These are phyloP conservation scores for Spencermartinsiella europaea DNA, from an alignment of 805 yeast genomes.

Conservation along the genomic window DNA sequence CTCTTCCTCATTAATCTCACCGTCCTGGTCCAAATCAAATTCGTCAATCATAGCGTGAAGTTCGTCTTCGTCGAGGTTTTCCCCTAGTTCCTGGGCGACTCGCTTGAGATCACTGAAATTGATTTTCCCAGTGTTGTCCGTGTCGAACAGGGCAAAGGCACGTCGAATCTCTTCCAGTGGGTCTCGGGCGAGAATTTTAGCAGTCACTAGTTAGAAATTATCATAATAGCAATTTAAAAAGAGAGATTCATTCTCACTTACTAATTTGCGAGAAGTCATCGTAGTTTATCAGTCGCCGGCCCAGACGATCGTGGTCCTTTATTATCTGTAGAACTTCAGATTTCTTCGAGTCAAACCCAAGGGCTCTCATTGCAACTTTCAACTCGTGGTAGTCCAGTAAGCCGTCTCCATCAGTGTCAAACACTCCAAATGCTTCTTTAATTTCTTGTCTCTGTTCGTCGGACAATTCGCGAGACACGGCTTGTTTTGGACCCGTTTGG, in stretches of 20 bases:
- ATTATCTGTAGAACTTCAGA: slow-evolving; percentile 74
- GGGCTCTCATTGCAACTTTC: slow-evolving; percentile 88
- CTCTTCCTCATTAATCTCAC: slow-evolving; percentile 88
- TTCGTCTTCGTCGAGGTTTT: slow-evolving; percentile 86
- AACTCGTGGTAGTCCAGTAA: slow-evolving; percentile 86
- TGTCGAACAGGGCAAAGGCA: slow-evolving; percentile 86
- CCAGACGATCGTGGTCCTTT: slow-evolving; percentile 68
- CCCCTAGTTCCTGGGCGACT: slow-evolving; percentile 91
- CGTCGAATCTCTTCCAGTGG: slow-evolving; percentile 88
- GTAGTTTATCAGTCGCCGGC: slow-evolving; percentile 63
- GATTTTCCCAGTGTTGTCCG: slow-evolving; percentile 81
- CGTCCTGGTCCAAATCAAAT: slow-evolving; percentile 93
- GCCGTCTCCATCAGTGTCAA: slow-evolving; percentile 92
- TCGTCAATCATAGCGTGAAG: slow-evolving; percentile 95
- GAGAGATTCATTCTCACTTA: too few relatives aligned
- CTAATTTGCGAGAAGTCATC: slow-evolving; percentile 77
- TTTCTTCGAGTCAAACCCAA: slow-evolving; percentile 84
- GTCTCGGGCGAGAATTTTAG: slow-evolving; percentile 77
- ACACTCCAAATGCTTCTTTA: slow-evolving; percentile 83
- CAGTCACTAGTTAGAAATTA: slow-evolving; percentile 56
- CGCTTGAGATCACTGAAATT: slow-evolving; percentile 75
- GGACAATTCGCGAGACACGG: slow-evolving; percentile 46
- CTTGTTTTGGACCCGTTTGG: background rate
- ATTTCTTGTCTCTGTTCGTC: slow-evolving; percentile 90
- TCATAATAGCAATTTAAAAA: too few relatives aligned